phyloP scores from a whole-genome alignment of 2,329 filamentous ascomycete genomes.

The Verticillium albo-atrum region DNA sequence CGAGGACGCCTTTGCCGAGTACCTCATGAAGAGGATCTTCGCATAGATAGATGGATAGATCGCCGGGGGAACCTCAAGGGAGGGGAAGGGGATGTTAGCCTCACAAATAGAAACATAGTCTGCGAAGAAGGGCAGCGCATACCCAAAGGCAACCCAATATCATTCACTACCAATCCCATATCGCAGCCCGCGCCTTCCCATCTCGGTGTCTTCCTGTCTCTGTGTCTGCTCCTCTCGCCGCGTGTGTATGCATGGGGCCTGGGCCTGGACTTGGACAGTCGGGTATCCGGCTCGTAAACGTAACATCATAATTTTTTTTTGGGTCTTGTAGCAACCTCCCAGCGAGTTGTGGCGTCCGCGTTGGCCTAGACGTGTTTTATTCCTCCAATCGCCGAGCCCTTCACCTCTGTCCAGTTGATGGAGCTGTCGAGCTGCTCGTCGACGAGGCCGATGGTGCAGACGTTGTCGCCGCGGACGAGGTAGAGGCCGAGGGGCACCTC shows the following conservation, averaged over 20 bases:
- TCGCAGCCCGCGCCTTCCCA: background rate
- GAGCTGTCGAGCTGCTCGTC: conserved; percentile 84
- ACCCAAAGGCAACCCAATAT: conserved; percentile 12
- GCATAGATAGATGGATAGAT: conserved; percentile 25
- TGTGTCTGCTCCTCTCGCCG: background rate
- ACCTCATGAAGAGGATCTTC: conserved; percentile 65
- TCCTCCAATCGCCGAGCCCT: conserved; percentile 75
- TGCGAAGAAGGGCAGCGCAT: conserved; percentile 10
- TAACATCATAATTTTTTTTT: background rate
- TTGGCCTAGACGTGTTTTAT: conserved; percentile 65
- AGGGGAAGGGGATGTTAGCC: background rate
- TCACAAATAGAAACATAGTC: background rate
- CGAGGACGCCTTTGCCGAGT: conserved; percentile 58
- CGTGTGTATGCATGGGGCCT: background rate
- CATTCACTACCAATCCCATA: conserved; percentile 13
- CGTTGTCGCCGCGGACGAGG: conserved; percentile 89
- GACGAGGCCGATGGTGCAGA: conserved; percentile 83
- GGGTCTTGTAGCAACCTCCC: background rate
- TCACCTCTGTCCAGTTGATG: conserved; percentile 91
- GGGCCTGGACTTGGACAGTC: background rate
- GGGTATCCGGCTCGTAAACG: background rate
- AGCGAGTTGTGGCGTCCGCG: background rate
- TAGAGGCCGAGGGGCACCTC: conserved; percentile 85
- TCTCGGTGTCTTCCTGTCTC: background rate
- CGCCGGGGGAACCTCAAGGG: conserved; percentile 1